Evolutionary conservation across 164 flowering plant species (phyloP).

Genomic region (Magnolia officinalis): DNA sequence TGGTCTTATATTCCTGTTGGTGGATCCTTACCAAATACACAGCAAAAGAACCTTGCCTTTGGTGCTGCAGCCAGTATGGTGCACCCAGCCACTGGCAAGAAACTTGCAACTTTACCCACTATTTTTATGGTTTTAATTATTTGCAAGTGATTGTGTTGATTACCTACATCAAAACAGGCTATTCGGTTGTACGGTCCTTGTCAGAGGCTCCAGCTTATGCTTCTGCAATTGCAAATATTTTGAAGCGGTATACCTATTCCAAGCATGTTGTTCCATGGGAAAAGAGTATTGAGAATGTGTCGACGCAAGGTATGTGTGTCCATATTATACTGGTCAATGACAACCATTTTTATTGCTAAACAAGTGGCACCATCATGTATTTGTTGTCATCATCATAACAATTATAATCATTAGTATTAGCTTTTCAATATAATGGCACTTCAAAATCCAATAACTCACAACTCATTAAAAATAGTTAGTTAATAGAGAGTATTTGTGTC

Average conservation of each 20-base stretch:
- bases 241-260: constrained; percentile 33
- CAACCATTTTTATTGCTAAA: not conserved
- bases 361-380: not conserved
- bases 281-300: constrained; percentile 41
- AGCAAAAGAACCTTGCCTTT: constrained; percentile 90
- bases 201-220: constrained; percentile 97
- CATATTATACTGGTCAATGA: not conserved
- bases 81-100: constrained; percentile 92
- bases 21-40: constrained; percentile 93
- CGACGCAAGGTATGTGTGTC: constrained; percentile 58
- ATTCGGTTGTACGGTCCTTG: constrained; percentile 89
- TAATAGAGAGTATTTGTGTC: too few relatives aligned
- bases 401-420: too few relatives aligned
- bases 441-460: too few relatives aligned
- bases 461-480: too few relatives aligned
- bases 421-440: too few relatives aligned
- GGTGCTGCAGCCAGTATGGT: constrained; percentile 99
- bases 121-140: not conserved
- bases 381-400: not conserved
- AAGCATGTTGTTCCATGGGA: constrained; percentile 18
- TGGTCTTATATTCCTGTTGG: constrained; percentile 99
- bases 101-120: not conserved
- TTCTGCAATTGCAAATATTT: constrained; percentile 71
- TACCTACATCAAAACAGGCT: constrained; percentile 45
- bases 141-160: not conserved